phyloP scores from a whole-genome alignment of 805 yeast genomes.

The Cyberlindnera xishuangbannaensis region DNA sequence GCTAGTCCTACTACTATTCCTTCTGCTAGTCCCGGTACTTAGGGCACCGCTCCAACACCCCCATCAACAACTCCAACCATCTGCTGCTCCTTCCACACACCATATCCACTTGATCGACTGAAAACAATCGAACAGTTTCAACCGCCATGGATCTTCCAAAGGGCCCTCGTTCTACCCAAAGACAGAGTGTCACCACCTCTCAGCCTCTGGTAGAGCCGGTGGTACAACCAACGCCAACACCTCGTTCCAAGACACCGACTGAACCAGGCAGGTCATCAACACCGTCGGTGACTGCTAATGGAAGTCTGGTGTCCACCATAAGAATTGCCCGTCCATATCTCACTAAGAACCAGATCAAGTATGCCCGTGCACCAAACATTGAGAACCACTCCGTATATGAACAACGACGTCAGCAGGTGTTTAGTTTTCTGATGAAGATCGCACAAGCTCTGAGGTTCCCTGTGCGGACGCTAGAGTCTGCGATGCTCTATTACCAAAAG shows the following conservation, averaged over 20 bases:
- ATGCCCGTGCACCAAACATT: conserved; percentile 47
- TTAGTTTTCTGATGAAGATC: conserved; percentile 48
- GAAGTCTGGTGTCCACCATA: conserved; percentile 20
- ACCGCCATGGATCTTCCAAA: background rate
- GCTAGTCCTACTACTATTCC: too few species aligned
- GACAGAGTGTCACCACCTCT: background rate
- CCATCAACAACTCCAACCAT: too few species aligned
- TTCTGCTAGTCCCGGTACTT: too few species aligned
- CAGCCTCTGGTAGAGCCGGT: too few species aligned
- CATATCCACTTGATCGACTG: too few species aligned
- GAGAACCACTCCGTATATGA: conserved; percentile 43
- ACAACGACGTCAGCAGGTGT: conserved; percentile 47
- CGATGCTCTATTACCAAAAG: conserved; percentile 70
- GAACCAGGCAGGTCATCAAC: too few species aligned
- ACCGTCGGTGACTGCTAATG: too few species aligned
- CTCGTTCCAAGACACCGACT: conserved; percentile 1
- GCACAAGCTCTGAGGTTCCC: conserved; percentile 59
- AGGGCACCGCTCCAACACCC: too few species aligned
- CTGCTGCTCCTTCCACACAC: too few species aligned
- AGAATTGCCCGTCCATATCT: conserved; percentile 59
- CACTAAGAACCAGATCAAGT: conserved; percentile 46
- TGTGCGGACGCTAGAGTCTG: conserved; percentile 57
- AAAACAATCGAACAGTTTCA: too few species aligned
- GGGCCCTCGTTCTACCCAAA: background rate
- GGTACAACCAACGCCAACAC: too few species aligned